Percentiles rank a stretch among this genome's conserved stretches.
These are phyloP conservation scores for Penicillium sclerotigenum DNA, from an alignment of 2,329 filamentous ascomycete species.

Conservation along the genomic window DNA sequence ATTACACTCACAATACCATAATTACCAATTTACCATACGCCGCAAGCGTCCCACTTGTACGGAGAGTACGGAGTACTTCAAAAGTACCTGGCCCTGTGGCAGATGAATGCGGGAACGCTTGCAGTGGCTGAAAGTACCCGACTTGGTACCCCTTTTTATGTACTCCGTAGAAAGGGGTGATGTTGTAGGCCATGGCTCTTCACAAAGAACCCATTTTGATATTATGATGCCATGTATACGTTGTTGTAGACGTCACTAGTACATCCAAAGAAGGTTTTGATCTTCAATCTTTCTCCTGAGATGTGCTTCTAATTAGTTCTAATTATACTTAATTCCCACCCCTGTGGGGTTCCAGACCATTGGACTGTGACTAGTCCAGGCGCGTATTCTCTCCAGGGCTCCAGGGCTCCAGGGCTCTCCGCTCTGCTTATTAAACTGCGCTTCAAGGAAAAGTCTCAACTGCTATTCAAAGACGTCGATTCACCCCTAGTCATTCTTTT, in stretches of 20 bases:
- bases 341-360: conserved; percentile 11
- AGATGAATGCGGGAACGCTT: not conserved
- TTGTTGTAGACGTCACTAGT: not conserved
- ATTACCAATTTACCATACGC: not conserved
- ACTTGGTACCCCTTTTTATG: not conserved
- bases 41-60: not conserved
- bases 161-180: not conserved
- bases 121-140: not conserved
- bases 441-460: conserved; percentile 13
- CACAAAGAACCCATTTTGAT: not conserved
- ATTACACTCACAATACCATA: not conserved
- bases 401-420: not conserved
- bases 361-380: conserved; percentile 4
- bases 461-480: conserved; percentile 6
- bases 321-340: too few relatives aligned
- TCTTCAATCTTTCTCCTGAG: conserved; percentile 1
- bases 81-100: not conserved
- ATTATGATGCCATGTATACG: not conserved
- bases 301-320: conserved; percentile 7
- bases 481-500: conserved; percentile 40
- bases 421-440: conserved; percentile 20
- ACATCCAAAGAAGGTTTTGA: not conserved
- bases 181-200: not conserved
- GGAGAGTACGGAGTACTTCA: too few relatives aligned
- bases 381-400: conserved; percentile 7